Evolutionary conservation across 495 filamentous ascomycete genomes (phyloP).

Genomic region (Penicillium roqueforti): DNA sequence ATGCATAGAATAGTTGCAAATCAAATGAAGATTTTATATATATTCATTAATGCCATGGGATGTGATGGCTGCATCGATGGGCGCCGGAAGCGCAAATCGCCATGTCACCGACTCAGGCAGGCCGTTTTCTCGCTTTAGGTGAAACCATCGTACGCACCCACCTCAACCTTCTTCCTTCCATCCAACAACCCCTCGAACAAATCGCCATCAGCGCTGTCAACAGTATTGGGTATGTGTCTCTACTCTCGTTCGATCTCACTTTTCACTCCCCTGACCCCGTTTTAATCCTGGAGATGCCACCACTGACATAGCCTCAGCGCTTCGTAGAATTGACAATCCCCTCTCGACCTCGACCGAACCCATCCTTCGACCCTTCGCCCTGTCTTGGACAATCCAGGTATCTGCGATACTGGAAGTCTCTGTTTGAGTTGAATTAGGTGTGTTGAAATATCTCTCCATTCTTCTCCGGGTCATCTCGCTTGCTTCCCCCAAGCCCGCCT

Average conservation of each 20-base stretch:
- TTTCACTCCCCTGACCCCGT: slow-evolving; percentile 10
- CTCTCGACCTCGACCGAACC: slow-evolving; percentile 25
- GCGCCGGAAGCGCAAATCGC: slow-evolving; percentile 34
- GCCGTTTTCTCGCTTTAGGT: slow-evolving; percentile 42
- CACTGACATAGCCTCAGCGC: slow-evolving; percentile 46
- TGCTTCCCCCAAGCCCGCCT: slow-evolving; percentile 28
- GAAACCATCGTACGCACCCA: slow-evolving; percentile 43
- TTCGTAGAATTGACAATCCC: slow-evolving; percentile 37
- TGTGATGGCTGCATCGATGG: slow-evolving; percentile 22
- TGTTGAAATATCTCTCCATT: slow-evolving; percentile 37
- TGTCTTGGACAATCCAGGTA: slow-evolving; percentile 17
- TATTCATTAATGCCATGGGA: slow-evolving; percentile 6
- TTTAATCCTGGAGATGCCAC: slow-evolving; percentile 32
- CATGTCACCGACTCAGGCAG: slow-evolving; percentile 40
- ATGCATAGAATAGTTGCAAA: background rate
- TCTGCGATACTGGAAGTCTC: slow-evolving; percentile 31
- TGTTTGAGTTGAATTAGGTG: slow-evolving; percentile 33
- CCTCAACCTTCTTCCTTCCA: slow-evolving; percentile 24
- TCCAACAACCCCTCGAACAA: slow-evolving; percentile 12
- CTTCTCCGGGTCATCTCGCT: slow-evolving; percentile 39
- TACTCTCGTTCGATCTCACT: background rate
- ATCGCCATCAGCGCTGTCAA: slow-evolving; percentile 12
- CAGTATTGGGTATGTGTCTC: slow-evolving; percentile 21
- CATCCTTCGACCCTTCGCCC: slow-evolving; percentile 14
- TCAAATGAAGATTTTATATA: background rate